Percentiles rank a stretch among this genome's conserved stretches.
Conservation (phyloP, 306 rosid genomes). For the Bauhinia variegata region DNA sequence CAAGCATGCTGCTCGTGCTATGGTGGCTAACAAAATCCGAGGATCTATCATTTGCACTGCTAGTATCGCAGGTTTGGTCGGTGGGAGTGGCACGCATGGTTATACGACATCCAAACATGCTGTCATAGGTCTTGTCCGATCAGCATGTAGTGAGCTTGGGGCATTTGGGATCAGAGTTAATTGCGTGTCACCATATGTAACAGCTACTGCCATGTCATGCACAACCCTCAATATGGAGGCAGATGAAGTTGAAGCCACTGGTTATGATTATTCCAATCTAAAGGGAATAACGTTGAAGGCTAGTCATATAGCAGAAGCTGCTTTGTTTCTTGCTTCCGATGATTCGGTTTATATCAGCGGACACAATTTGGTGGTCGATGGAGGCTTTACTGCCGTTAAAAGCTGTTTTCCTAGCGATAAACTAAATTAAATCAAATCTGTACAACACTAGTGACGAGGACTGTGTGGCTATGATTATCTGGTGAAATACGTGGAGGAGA, state of each 20-base stretch:
- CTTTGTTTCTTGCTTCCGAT: conserved; percentile 79
- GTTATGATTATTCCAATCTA: conserved; percentile 52
- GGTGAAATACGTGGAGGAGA: too few species aligned
- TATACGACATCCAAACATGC: conserved; percentile 78
- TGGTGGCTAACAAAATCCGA: conserved; percentile 53
- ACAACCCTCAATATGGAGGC: conserved; percentile 49
- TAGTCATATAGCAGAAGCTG: conserved; percentile 78
- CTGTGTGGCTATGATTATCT: too few species aligned
- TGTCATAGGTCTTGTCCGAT: conserved; percentile 62
- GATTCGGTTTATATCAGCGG: conserved; percentile 76
- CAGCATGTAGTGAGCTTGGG: conserved; percentile 82
- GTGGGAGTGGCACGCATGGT: conserved; percentile 66
- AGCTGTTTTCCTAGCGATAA: too few species aligned
- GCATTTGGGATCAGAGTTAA: conserved; percentile 81
- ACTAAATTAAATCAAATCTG: too few species aligned
- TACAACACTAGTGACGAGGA: too few species aligned
- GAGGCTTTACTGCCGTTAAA: conserved; percentile 60
- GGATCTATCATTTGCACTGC: conserved; percentile 88
- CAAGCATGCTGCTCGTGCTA: conserved; percentile 65
- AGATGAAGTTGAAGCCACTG: conserved; percentile 49
- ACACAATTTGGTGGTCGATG: conserved; percentile 79
- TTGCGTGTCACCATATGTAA: conserved; percentile 76
- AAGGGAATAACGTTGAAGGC: conserved; percentile 78
- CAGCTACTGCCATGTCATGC: conserved; percentile 80
- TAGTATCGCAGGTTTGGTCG: conserved; percentile 67